phyloP scores from a whole-genome alignment of 164 flowering plant species.

The Protea cynaroides region DNA sequence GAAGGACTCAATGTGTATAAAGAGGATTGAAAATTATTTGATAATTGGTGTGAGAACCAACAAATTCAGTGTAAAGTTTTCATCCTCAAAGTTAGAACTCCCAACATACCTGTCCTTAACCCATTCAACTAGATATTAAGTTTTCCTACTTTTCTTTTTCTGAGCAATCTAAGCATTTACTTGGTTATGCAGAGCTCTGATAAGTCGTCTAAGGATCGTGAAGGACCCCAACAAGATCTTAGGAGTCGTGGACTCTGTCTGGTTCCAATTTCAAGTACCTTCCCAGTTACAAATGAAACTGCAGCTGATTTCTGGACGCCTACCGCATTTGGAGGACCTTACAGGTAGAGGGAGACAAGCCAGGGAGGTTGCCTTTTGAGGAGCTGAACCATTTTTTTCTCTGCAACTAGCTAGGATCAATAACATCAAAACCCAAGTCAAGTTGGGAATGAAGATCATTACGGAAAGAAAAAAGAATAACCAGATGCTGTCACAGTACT shows the following conservation, averaged over 20 bases:
- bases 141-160: neutral
- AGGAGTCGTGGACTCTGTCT: constrained; percentile 69
- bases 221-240: constrained; percentile 50
- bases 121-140: neutral
- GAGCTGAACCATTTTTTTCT: neutral
- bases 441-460: constrained; percentile 27
- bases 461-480: neutral
- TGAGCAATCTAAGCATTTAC: neutral
- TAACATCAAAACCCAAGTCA: constrained; percentile 25
- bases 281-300: constrained; percentile 51
- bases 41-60: no score
- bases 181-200: constrained; percentile 30
- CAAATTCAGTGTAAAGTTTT: no score
- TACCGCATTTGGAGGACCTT: constrained; percentile 65
- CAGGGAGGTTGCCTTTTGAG: neutral
- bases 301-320: constrained; percentile 71
- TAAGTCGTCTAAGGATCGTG: constrained; percentile 38
- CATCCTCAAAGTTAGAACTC: no score
- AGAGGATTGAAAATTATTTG: no score
- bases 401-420: neutral
- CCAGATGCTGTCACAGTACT: neutral
- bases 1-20: no score
- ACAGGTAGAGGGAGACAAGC: constrained; percentile 30
- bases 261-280: constrained; percentile 67
- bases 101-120: neutral